Evolutionary conservation across 805 yeast genomes (phyloP).

Genomic region (Myxozyma sirexii): DNA sequence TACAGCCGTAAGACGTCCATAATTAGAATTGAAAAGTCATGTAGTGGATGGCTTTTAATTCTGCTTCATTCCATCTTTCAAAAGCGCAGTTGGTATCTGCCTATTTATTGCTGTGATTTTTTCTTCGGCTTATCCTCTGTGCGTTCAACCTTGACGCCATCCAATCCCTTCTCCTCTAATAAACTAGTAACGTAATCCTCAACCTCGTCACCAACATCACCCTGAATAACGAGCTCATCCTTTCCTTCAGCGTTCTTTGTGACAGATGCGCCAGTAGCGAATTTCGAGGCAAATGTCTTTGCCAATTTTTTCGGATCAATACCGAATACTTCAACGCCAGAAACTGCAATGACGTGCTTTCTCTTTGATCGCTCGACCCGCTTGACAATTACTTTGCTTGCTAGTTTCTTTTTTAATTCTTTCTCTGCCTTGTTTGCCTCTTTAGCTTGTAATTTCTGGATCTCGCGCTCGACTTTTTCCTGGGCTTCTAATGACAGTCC

Average conservation of each 20-base stretch:
- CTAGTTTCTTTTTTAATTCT: constrained; percentile 73
- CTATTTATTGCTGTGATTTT: constrained; percentile 44
- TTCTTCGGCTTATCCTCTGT: constrained; percentile 80
- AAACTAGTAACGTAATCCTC: constrained; percentile 71
- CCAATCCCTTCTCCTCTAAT: constrained; percentile 78
- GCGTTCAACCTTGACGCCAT: constrained; percentile 85
- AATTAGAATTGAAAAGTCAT: too few species aligned
- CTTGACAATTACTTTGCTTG: constrained; percentile 81
- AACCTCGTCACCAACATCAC: constrained; percentile 92
- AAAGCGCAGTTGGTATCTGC: neutral
- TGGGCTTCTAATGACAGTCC: constrained; percentile 73
- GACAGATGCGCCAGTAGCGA: constrained; percentile 95
- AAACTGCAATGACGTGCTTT: constrained; percentile 81
- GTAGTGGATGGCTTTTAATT: too few species aligned
- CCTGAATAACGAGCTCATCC: constrained; percentile 90
- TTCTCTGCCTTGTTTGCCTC: constrained; percentile 77
- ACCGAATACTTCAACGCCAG: constrained; percentile 86
- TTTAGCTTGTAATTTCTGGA: constrained; percentile 72
- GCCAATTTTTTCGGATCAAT: constrained; percentile 88
- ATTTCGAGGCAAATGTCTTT: constrained; percentile 88
- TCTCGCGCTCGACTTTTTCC: constrained; percentile 76
- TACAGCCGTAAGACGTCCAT: too few species aligned
- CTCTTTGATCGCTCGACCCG: constrained; percentile 88
- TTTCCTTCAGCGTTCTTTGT: constrained; percentile 87
- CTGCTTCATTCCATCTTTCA: too few species aligned